Evolutionary conservation across 2,329 filamentous ascomycete species (phyloP).

Genomic region (Daldinia sp.): DNA sequence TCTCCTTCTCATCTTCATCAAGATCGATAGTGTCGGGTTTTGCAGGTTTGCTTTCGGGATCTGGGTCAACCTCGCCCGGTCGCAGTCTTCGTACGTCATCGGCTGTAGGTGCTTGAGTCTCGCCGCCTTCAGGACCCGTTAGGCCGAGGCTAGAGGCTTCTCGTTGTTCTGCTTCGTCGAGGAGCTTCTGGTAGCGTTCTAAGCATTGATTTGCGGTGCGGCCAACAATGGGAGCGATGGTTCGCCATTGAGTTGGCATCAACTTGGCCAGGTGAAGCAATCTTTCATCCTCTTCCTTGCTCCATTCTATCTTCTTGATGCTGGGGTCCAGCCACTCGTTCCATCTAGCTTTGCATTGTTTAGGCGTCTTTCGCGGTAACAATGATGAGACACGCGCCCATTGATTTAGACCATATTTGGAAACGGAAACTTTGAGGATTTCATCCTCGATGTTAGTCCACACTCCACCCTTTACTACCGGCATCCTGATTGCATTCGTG

Average conservation of each 20-base stretch:
- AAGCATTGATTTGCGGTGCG: conserved; percentile 97
- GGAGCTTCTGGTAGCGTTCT: conserved; percentile 94
- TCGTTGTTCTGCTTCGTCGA: conserved; percentile 93
- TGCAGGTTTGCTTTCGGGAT: conserved; percentile 95
- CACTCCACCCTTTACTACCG: conserved; percentile 79
- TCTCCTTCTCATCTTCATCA: conserved; percentile 99
- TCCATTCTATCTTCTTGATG: conserved; percentile 99
- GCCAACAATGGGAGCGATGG: conserved; percentile 95
- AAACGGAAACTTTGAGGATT: conserved; percentile 94
- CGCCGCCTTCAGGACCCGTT: conserved; percentile 86
- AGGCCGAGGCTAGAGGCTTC: conserved; percentile 86
- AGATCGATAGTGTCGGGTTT: conserved; percentile 97
- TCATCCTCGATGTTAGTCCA: conserved; percentile 90
- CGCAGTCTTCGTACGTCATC: conserved; percentile 90
- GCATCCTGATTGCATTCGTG: conserved; percentile 63
- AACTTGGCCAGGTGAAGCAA: conserved; percentile 95
- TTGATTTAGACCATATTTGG: conserved; percentile 95
- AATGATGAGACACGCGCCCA: conserved; percentile 99
- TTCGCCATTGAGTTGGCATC: conserved; percentile 99
- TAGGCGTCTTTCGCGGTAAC: conserved; percentile 95
- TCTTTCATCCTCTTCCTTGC: conserved; percentile 98
- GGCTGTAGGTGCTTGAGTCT: conserved; percentile 87
- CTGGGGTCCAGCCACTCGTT: conserved; percentile 97
- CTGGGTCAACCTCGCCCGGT: conserved; percentile 95
- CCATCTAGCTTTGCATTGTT: conserved; percentile 99